Evolutionary conservation across 129 eudicot species (phyloP).

Genomic region (Ambrosia trifida): DNA sequence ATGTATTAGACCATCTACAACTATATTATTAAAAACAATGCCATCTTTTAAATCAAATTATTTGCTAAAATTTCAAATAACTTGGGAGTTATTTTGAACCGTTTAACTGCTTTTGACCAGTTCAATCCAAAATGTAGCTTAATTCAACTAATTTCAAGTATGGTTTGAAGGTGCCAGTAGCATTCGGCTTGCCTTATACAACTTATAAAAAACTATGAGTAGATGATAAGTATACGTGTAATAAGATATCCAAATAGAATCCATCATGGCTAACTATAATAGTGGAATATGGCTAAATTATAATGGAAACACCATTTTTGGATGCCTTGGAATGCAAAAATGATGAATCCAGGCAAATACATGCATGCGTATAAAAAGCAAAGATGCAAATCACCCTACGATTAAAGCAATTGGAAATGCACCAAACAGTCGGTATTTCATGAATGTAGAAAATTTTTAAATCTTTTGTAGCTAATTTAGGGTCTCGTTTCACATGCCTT

Average conservation of each 20-base stretch:
- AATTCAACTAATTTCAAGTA: background rate
- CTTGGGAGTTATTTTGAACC: too few species aligned
- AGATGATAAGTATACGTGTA: background rate
- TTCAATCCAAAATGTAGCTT: background rate
- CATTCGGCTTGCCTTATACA: too few species aligned
- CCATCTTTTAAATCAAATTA: too few species aligned
- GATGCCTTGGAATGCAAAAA: background rate
- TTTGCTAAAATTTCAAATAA: too few species aligned
- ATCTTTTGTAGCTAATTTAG: conserved; percentile 21
- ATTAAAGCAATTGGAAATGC: background rate
- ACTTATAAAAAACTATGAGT: too few species aligned
- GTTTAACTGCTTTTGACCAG: too few species aligned
- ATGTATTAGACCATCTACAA: too few species aligned
- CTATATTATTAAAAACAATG: too few species aligned
- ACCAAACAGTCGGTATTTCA: background rate
- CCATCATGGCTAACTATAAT: background rate
- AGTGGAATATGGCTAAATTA: background rate
- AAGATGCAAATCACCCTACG: background rate
- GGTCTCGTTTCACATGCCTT: conserved; percentile 21
- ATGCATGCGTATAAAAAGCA: background rate
- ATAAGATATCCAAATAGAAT: too few species aligned
- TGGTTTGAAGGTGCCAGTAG: background rate
- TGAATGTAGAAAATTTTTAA: background rate
- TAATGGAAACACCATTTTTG: background rate
- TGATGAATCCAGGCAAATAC: background rate